A percentile compares a stretch with the other conserved stretches of the same genome.
phyloP scores from a whole-genome alignment of 331 rosid genomes.

The Acacia pycnantha region DNA sequence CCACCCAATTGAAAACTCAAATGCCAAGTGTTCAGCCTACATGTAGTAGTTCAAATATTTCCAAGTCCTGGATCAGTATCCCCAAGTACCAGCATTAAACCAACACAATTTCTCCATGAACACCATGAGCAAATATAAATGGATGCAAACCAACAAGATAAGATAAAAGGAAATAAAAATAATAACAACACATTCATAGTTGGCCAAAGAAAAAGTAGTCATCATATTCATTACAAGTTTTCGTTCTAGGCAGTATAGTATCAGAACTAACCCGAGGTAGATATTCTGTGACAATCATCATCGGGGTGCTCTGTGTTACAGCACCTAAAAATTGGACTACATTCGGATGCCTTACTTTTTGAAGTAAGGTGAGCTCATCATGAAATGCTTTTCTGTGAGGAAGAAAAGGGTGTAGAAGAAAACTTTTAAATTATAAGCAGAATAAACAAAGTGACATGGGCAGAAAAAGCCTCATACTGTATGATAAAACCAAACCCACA shows the following conservation, averaged over 20 bases:
- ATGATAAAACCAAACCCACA: conserved; percentile 58
- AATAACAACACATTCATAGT: neutral
- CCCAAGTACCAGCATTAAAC: neutral
- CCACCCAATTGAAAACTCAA: neutral
- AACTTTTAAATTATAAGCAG: neutral
- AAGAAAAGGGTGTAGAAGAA: neutral
- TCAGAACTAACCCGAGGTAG: conserved; percentile 71
- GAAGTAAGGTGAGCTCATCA: conserved; percentile 83
- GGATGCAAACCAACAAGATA: neutral
- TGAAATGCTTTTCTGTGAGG: conserved; percentile 73
- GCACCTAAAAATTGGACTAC: conserved; percentile 98
- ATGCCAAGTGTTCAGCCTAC: neutral
- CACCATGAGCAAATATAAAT: neutral
- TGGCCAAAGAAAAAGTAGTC: neutral
- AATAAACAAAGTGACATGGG: conserved; percentile 12
- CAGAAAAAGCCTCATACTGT: neutral
- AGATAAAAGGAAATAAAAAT: neutral
- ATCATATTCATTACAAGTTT: neutral
- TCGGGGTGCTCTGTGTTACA: conserved; percentile 91
- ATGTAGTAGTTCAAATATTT: neutral
- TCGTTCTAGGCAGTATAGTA: neutral
- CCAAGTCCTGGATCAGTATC: neutral
- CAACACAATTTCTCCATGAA: neutral
- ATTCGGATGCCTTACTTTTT: conserved; percentile 91
- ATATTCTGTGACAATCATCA: conserved; percentile 95